A percentile compares a stretch with the other conserved stretches of the same genome.
Conservation (phyloP, 768 basidiomycete species). For the Tubosaeta sp. region DNA sequence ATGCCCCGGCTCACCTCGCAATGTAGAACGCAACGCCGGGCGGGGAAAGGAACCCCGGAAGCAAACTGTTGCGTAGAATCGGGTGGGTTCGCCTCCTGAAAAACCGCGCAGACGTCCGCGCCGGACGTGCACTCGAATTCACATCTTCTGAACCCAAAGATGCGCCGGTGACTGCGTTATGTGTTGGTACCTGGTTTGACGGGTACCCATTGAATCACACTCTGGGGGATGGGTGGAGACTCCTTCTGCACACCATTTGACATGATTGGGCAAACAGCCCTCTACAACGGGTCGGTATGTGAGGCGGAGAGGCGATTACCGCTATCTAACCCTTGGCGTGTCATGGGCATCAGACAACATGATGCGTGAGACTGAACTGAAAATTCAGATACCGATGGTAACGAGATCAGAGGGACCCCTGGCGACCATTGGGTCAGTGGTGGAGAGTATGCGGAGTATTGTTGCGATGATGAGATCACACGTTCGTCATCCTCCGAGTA, state of each 20-base stretch:
- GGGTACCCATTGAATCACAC: slow-evolving; percentile 10
- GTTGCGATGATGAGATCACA: neutral
- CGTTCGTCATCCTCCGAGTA: slow-evolving; percentile 1
- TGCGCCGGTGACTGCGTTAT: slow-evolving; percentile 25
- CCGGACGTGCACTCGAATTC: slow-evolving; percentile 34
- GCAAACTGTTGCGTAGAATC: slow-evolving; percentile 14
- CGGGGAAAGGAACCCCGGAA: neutral
- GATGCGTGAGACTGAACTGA: neutral
- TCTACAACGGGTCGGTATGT: too few relatives aligned
- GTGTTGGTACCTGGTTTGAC: neutral
- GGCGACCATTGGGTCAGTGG: neutral
- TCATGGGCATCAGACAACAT: neutral
- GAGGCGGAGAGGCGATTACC: too few relatives aligned
- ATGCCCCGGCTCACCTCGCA: too few relatives aligned
- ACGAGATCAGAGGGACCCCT: neutral
- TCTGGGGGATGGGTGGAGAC: too few relatives aligned
- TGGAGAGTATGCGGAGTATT: neutral
- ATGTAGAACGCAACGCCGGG: too few relatives aligned
- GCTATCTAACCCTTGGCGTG: too few relatives aligned
- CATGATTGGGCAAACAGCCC: too few relatives aligned
- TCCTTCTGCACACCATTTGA: too few relatives aligned
- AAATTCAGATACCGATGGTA: neutral
- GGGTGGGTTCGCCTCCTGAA: slow-evolving; percentile 34
- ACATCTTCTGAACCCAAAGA: slow-evolving; percentile 36
- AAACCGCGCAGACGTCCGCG: slow-evolving; percentile 29